Evolutionary conservation across 1,284 basidiomycete genomes (phyloP), one percentile per base, ranked within the genome.

Genomic region (Microbotryum violaceum): DNA sequence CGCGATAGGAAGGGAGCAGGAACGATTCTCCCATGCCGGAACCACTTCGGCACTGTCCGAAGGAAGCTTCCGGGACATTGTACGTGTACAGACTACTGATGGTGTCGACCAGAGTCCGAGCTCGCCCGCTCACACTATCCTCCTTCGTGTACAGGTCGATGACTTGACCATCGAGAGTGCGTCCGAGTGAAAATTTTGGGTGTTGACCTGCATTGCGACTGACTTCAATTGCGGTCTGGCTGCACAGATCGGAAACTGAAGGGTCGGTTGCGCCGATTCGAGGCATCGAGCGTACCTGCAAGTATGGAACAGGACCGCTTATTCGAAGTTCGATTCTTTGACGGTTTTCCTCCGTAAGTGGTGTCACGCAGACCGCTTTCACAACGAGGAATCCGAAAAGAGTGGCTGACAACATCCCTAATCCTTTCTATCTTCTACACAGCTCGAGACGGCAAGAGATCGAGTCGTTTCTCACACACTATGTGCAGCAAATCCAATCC

Each of bases 301-400:
- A 55, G 54, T n/a, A 49, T 67, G 20, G 46, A 57, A 18, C 53
- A 62, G 14, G 66, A 67, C 29, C 63, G 66, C 1, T 33, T 67
- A 1, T 65, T 67, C 54, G 66, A 67, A 51, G 58, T 67, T 12
- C 63, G 66, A 14, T 67, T 58, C 48, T 62, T 63, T 18, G 56
- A 67, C 6, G 63, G 63, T 1, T 50, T 67, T 4, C 63, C 63
- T 21, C 53, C 58, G 66, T 67, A 23, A 37, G 61, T 49, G 1
- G 12, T 10, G 25, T 20, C 23, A 9, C 21, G 27, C 48, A 6
- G 48, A n/a, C 12, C n/a, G 27, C 48, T 12, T 23, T 42, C 21
- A 12, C 29, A 23, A 5, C 6, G 12, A 16, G 12, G 2, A 42
- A 42, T 18, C 3, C 12, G 37, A 42, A 16, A 29, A 10, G 1